phyloP scores from a whole-genome alignment of 768 basidiomycete species.

The Krasilnikovozyma curviuscula region DNA sequence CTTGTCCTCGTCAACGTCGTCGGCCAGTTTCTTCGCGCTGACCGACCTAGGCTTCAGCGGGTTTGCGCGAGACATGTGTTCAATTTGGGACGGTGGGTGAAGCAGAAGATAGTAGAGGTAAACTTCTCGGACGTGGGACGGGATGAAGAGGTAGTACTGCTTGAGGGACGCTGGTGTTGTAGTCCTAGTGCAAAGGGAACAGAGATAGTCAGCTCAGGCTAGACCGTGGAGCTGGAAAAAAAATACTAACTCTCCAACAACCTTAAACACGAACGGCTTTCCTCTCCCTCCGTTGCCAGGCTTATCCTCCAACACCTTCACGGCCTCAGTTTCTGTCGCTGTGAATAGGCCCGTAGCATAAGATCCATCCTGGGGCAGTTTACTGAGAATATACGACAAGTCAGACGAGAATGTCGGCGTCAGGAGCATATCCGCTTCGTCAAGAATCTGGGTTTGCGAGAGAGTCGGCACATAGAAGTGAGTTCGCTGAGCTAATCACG shows the following conservation, averaged over 20 bases:
- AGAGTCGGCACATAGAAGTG: not conserved
- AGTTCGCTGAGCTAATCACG: not conserved
- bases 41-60: slow-evolving; percentile 21
- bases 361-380: slow-evolving; percentile 58
- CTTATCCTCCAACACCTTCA: slow-evolving; percentile 54
- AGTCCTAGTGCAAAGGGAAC: slow-evolving; percentile 35
- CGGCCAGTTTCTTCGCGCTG: slow-evolving; percentile 16
- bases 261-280: slow-evolving; percentile 67
- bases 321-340: slow-evolving; percentile 72
- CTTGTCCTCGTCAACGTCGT: slow-evolving; percentile 35
- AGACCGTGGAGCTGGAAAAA: not conserved
- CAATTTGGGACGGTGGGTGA: slow-evolving; percentile 63
- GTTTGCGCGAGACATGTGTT: slow-evolving; percentile 35
- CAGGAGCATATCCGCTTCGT: slow-evolving; percentile 87
- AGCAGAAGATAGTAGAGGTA: slow-evolving; percentile 80
- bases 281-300: slow-evolving; percentile 63
- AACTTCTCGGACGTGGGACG: slow-evolving; percentile 79
- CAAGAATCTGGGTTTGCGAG: slow-evolving; percentile 45
- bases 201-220: not conserved
- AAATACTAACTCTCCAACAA: slow-evolving; percentile 43
- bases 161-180: slow-evolving; percentile 76
- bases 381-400: slow-evolving; percentile 51
- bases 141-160: slow-evolving; percentile 77
- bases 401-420: slow-evolving; percentile 78
- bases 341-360: slow-evolving; percentile 97